Evolutionary conservation across 768 basidiomycete species (phyloP), one percentile per base, ranked within the genome.

Genomic region (Royoungia palumana): DNA sequence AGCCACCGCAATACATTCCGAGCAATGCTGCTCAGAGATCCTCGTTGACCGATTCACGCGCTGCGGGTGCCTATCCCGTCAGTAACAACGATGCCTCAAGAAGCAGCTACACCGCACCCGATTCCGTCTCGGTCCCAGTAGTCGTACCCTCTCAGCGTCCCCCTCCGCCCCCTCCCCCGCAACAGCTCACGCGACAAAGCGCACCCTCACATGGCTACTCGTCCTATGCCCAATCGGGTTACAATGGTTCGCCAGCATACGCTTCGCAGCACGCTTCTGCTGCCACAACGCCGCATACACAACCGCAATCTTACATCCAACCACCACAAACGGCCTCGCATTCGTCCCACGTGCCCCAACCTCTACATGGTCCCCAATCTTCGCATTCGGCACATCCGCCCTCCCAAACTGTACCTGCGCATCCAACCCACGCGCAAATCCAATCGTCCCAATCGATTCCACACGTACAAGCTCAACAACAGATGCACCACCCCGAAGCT

Each of bases 221-320:
- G 5, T 50, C 62, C 6, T 62, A 59, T 32, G 6, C 44, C 3
- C 53, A 61, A 20, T 22, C 57, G 7, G 44, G 12, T 10, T 64
- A 58, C 6, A 41, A n/a, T 6, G 28, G 53, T 8, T 62, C 64
- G 4, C 48, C 60, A n/a, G 35, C 25, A 6, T 41, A 70, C 17
- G 55, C 28, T 39, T 10, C 56, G 3, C 56, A 60, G 19, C 58
- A 60, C 17, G 39, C 48, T 30, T 41, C 55, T 4, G 41, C 41
- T 21, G 24, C 47, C 6, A 35, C 36, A 12, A 47, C 54, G 27
- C 11, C 50, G 21, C 60, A 55, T 20, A 50, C 62, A 1, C 65
- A 63, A 10, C 60, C 69, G 19, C 71, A 72, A 12, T 56, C 66
- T 6, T 64, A 53, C 28, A 48, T 55, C 27, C 47, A 38, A 3